phyloP scores from a whole-genome alignment of 306 rosid species.

The Rosa rugosa region DNA sequence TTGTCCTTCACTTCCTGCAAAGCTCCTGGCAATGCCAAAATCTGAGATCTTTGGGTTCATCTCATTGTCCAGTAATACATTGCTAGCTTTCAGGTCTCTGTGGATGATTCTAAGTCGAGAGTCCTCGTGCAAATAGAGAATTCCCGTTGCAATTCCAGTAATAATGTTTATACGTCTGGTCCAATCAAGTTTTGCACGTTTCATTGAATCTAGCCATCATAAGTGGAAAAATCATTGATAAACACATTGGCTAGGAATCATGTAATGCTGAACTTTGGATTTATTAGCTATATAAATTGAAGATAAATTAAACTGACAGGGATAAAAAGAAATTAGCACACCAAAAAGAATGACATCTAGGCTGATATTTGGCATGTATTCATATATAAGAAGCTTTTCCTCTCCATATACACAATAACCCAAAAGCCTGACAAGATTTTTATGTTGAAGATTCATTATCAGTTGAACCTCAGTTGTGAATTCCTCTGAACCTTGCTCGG shows the following conservation, averaged over 20 bases:
- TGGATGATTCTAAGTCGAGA: slow-evolving; percentile 60
- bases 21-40: slow-evolving; percentile 68
- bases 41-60: slow-evolving; percentile 69
- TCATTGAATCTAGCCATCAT: background rate
- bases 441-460: slow-evolving; percentile 72
- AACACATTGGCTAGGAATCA: background rate
- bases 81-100: slow-evolving; percentile 68
- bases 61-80: slow-evolving; percentile 46
- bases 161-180: slow-evolving; percentile 46
- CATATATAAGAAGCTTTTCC: slow-evolving; percentile 64
- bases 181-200: slow-evolving; percentile 46
- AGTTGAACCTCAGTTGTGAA: slow-evolving; percentile 66
- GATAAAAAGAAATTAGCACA: slow-evolving; percentile 20
- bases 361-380: slow-evolving; percentile 64
- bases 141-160: slow-evolving; percentile 58
- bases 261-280: too few species aligned
- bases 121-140: slow-evolving; percentile 64
- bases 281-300: background rate
- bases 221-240: background rate
- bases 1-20: slow-evolving; percentile 39
- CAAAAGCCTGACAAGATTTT: slow-evolving; percentile 59
- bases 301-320: background rate
- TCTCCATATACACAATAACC: slow-evolving; percentile 57
- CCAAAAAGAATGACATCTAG: slow-evolving; percentile 63
- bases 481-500: slow-evolving; percentile 58